Evolutionary conservation across 2,329 filamentous ascomycete species (phyloP).

Genomic region (Diaporthe velutina): DNA sequence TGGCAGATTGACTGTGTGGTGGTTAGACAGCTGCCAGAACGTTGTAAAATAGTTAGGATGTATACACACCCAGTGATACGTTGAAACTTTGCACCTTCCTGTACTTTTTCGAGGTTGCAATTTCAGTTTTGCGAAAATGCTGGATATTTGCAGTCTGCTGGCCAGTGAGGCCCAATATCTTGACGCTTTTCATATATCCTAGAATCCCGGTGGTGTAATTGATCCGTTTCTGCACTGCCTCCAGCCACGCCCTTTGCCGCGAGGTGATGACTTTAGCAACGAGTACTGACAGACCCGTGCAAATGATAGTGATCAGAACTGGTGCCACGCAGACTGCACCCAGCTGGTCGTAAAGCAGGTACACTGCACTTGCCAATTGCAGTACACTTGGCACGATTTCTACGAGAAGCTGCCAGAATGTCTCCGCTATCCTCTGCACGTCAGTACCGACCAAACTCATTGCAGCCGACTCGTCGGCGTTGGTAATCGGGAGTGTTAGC

Average conservation of each 20-base stretch:
- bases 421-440: constrained; percentile 44
- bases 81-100: constrained; percentile 40
- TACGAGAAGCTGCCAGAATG: constrained; percentile 40
- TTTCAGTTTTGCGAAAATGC: constrained; percentile 41
- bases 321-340: constrained; percentile 59
- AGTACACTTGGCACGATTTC: constrained; percentile 44
- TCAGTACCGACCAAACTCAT: constrained; percentile 48
- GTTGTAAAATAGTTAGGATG: not conserved
- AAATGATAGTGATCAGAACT: constrained; percentile 53
- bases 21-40: not conserved
- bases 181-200: constrained; percentile 64
- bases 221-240: constrained; percentile 62
- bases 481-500: constrained; percentile 40
- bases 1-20: constrained; percentile 15
- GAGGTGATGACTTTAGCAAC: constrained; percentile 45
- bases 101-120: constrained; percentile 43
- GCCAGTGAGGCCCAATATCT: constrained; percentile 60
- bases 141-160: constrained; percentile 48
- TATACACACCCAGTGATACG: constrained; percentile 32
- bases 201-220: constrained; percentile 61
- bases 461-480: constrained; percentile 40
- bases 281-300: constrained; percentile 41
- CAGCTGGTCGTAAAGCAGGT: constrained; percentile 50
- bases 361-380: constrained; percentile 47
- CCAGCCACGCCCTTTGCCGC: constrained; percentile 60